Evolutionary conservation across 352 stramenopile species (phyloP).

Genomic region (Phytophthora crassamura): DNA sequence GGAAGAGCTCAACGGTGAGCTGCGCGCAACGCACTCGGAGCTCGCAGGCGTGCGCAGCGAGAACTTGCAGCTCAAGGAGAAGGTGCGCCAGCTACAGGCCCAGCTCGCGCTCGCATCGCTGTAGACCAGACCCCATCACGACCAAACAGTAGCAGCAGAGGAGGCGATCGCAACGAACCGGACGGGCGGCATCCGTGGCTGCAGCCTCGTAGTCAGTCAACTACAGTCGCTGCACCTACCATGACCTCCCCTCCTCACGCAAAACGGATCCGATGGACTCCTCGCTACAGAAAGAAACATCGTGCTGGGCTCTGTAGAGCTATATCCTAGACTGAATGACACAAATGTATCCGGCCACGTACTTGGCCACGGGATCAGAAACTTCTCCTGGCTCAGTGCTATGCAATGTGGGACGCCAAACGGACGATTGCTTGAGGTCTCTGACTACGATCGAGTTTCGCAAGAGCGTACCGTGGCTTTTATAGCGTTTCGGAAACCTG

Average conservation of each 20-base stretch:
- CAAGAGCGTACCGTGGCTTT: too few relatives aligned
- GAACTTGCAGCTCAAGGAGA: constrained; percentile 65
- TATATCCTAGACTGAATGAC: constrained; percentile 5
- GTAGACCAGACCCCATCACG: constrained; percentile 34
- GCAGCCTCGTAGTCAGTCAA: constrained; percentile 8
- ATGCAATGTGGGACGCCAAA: too few relatives aligned
- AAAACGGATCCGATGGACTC: constrained; percentile 15
- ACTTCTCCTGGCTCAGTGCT: too few relatives aligned
- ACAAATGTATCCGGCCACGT: background rate
- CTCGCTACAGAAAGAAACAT: too few relatives aligned
- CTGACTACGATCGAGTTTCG: too few relatives aligned
- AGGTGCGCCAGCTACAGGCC: constrained; percentile 70
- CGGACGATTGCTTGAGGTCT: too few relatives aligned
- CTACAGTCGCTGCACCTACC: background rate
- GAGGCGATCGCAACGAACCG: constrained; percentile 28
- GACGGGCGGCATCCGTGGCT: constrained; percentile 35
- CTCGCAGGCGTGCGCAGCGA: constrained; percentile 58
- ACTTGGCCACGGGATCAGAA: background rate
- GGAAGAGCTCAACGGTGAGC: constrained; percentile 57
- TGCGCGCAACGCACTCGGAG: constrained; percentile 57
- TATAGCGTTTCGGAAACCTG: too few relatives aligned
- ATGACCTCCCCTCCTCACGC: constrained; percentile 22
- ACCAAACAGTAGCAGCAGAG: constrained; percentile 5
- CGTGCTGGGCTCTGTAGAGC: constrained; percentile 5
- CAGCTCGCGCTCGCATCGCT: constrained; percentile 62